These are phyloP conservation scores for Leccinum cinnamomeum DNA, from an alignment of 1,284 basidiomycete species.

Conservation along the genomic window DNA sequence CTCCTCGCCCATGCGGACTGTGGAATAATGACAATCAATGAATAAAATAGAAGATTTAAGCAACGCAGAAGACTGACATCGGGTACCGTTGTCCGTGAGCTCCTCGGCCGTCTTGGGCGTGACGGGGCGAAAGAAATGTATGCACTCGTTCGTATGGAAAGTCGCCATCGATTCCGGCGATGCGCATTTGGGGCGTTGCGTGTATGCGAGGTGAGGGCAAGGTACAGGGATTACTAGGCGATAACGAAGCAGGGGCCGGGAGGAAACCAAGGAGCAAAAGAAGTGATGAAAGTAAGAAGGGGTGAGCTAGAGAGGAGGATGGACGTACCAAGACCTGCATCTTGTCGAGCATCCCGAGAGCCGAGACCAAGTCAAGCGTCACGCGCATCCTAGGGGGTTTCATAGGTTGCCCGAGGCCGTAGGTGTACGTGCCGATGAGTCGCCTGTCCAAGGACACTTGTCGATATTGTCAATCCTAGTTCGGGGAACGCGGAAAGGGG, in stretches of 20 bases:
- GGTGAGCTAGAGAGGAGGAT: neutral
- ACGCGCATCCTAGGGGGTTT: constrained; percentile 39
- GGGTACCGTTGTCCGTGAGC: constrained; percentile 78
- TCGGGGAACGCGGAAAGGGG: too few relatives aligned
- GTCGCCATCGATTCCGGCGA: constrained; percentile 82
- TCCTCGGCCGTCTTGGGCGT: constrained; percentile 87
- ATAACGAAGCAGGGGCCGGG: too few relatives aligned
- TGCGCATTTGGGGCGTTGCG: constrained; percentile 78
- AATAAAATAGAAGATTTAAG: neutral
- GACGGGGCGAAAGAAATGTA: constrained; percentile 87
- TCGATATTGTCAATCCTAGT: too few relatives aligned
- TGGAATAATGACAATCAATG: constrained; percentile 4
- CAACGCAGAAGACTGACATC: constrained; percentile 46
- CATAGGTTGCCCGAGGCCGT: constrained; percentile 52
- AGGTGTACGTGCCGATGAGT: constrained; percentile 79
- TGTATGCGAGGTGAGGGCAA: neutral
- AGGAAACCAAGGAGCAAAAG: neutral
- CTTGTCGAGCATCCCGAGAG: neutral
- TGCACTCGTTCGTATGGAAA: constrained; percentile 73
- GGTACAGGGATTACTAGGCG: too few relatives aligned
- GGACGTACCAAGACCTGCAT: neutral
- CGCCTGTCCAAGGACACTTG: constrained; percentile 43
- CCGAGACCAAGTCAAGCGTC: constrained; percentile 67
- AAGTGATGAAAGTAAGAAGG: neutral
- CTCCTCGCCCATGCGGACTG: constrained; percentile 90